Evolutionary conservation across 495 filamentous ascomycete species (phyloP).

Genomic region (Penicillium canescens): DNA sequence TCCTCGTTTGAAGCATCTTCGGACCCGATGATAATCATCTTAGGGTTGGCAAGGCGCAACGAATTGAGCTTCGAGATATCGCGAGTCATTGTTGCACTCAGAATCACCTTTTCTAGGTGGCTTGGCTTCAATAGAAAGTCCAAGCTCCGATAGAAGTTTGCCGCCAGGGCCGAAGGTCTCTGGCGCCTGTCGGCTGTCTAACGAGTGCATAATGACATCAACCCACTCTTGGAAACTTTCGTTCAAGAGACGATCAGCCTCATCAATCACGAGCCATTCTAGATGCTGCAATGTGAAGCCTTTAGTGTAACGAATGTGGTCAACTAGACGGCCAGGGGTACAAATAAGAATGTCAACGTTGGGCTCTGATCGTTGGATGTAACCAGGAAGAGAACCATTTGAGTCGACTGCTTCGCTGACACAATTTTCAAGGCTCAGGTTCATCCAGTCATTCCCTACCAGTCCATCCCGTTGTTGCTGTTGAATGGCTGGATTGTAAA

Average conservation of each 20-base stretch:
- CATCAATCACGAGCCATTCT: constrained; percentile 88
- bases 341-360: constrained; percentile 88
- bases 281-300: constrained; percentile 76
- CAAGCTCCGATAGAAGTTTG: constrained; percentile 36
- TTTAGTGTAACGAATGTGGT: constrained; percentile 80
- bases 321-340: constrained; percentile 89
- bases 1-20: constrained; percentile 43
- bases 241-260: constrained; percentile 88
- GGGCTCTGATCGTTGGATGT: constrained; percentile 62
- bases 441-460: constrained; percentile 46
- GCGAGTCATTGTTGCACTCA: constrained; percentile 92
- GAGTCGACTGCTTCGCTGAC: constrained; percentile 39
- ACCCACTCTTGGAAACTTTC: constrained; percentile 95
- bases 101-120: constrained; percentile 72
- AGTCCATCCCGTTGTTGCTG: constrained; percentile 37
- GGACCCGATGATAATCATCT: constrained; percentile 67
- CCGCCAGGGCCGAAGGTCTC: constrained; percentile 51
- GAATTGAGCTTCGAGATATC: constrained; percentile 79
- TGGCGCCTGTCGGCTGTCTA: constrained; percentile 52
- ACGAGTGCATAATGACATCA: constrained; percentile 63
- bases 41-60: constrained; percentile 71
- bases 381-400: constrained; percentile 51
- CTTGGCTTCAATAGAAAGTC: constrained; percentile 35
- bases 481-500: constrained; percentile 57
- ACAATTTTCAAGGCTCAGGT: constrained; percentile 48